Conservation (phyloP, 371 early-diverging fungal genomes). For the Mortierella sp. region DNA sequence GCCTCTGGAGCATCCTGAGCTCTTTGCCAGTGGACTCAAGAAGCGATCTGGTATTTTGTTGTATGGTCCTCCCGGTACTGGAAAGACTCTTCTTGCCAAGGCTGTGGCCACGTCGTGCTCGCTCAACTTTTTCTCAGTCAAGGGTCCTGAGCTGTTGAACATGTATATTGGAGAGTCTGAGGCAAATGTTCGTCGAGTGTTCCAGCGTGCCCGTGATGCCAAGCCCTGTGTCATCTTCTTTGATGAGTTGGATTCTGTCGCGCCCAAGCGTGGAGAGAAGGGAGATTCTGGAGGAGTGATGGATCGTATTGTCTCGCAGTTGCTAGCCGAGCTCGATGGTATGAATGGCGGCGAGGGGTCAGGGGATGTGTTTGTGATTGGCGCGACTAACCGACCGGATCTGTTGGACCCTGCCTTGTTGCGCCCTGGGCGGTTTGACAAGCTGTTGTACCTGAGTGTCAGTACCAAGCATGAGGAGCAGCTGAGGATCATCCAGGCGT, state of each 20-base stretch:
- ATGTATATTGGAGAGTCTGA: conserved; percentile 98
- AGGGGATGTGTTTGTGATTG: conserved; percentile 99
- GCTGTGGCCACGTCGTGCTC: conserved; percentile 99
- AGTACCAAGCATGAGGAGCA: conserved; percentile 90
- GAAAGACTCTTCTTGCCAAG: conserved; percentile 99
- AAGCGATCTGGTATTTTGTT: conserved; percentile 96
- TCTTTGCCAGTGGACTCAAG: conserved; percentile 97
- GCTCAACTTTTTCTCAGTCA: conserved; percentile 98
- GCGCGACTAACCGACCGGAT: conserved; percentile 99
- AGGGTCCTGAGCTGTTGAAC: conserved; percentile 98
- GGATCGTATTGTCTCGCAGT: conserved; percentile 97
- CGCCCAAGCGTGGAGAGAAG: conserved; percentile 96
- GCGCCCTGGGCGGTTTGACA: conserved; percentile 98
- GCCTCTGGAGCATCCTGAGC: conserved; percentile 97
- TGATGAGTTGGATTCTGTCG: conserved; percentile 99
- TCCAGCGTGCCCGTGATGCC: conserved; percentile 98
- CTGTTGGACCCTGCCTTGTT: conserved; percentile 97
- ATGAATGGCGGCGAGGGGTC: conserved; percentile 79
- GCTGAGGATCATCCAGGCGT: conserved; percentile 88
- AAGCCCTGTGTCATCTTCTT: conserved; percentile 99
- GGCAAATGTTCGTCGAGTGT: conserved; percentile 97
- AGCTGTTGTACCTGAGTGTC: conserved; percentile 95
- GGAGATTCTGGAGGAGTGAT: conserved; percentile 98
- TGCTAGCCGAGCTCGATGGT: conserved; percentile 96
- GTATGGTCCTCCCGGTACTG: conserved; percentile 99